Evolutionary conservation across 495 filamentous ascomycete genomes (phyloP).

Genomic region (Letharia columbiana): DNA sequence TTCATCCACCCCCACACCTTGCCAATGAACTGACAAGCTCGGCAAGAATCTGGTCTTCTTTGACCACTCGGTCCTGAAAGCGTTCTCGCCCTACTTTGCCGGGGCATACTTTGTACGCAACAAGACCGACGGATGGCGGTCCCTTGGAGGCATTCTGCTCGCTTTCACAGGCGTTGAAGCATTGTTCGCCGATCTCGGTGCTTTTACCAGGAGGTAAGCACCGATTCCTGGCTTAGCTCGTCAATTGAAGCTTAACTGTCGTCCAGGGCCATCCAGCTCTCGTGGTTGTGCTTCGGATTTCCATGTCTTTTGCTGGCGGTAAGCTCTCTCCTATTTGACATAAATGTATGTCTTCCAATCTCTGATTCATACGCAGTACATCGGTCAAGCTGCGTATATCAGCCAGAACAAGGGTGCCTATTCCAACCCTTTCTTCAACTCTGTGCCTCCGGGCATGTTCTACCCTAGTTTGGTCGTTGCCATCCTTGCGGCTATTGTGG

Average conservation of each 20-base stretch:
- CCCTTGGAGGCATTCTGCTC: constrained; percentile 60
- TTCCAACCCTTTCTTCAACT: constrained; percentile 64
- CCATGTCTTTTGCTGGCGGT: constrained; percentile 59
- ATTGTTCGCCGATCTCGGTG: constrained; percentile 65
- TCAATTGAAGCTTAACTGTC: not conserved
- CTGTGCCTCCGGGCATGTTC: constrained; percentile 55
- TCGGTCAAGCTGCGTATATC: constrained; percentile 68
- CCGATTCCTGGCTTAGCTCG: not conserved
- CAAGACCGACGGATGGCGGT: constrained; percentile 53
- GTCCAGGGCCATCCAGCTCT: constrained; percentile 50
- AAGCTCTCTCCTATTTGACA: not conserved
- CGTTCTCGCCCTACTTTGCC: constrained; percentile 59
- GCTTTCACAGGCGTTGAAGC: constrained; percentile 70
- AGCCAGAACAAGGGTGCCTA: constrained; percentile 50
- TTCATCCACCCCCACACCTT: not conserved
- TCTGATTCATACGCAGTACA: constrained; percentile 35
- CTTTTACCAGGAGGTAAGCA: constrained; percentile 44
- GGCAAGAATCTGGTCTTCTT: constrained; percentile 47
- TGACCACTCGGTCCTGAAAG: constrained; percentile 58
- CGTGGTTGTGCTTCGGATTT: constrained; percentile 54
- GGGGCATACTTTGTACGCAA: constrained; percentile 54
- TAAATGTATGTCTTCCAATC: not conserved
- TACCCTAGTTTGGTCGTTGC: constrained; percentile 58
- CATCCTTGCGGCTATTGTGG: constrained; percentile 62
- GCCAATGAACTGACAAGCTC: constrained; percentile 13